Evolutionary conservation across 1,284 basidiomycete species (phyloP).

Genomic region (Cryptococcus sp.): DNA sequence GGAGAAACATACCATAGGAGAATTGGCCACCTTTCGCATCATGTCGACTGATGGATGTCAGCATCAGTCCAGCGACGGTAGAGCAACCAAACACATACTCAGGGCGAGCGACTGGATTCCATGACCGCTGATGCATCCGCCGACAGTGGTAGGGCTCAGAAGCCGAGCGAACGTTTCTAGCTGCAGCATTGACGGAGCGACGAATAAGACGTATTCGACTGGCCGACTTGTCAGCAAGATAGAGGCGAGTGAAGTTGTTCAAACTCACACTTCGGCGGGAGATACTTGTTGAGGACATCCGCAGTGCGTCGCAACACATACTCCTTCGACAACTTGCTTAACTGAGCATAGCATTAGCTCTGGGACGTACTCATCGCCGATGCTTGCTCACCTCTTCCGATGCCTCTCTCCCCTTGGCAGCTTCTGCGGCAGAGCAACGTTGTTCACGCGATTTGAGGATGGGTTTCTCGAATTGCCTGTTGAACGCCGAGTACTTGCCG

Average conservation of each 20-base stretch:
- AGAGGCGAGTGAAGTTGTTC: conserved; percentile 13
- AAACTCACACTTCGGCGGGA: conserved; percentile 84
- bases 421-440: conserved; percentile 69
- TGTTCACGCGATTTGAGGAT: conserved; percentile 86
- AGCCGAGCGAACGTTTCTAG: conserved; percentile 76
- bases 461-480: conserved; percentile 80
- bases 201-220: conserved; percentile 94
- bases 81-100: conserved; percentile 57
- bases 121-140: conserved; percentile 67
- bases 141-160: conserved; percentile 63
- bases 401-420: conserved; percentile 72
- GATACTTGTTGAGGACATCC: conserved; percentile 74
- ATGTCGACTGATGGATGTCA: conserved; percentile 38
- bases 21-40: conserved; percentile 89
- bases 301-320: conserved; percentile 90
- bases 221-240: conserved; percentile 8
- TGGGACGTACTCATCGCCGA: conserved; percentile 5
- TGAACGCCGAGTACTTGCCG: conserved; percentile 67
- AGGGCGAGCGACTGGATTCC: conserved; percentile 80
- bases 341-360: background rate
- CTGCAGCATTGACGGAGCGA: conserved; percentile 80
- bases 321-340: conserved; percentile 69
- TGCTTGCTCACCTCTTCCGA: conserved; percentile 63
- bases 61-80: background rate
- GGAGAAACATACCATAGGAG: conserved; percentile 63